These are phyloP conservation scores for Rubia peregrina DNA, from an alignment of 305 asterid genomes.

Conservation along the genomic window DNA sequence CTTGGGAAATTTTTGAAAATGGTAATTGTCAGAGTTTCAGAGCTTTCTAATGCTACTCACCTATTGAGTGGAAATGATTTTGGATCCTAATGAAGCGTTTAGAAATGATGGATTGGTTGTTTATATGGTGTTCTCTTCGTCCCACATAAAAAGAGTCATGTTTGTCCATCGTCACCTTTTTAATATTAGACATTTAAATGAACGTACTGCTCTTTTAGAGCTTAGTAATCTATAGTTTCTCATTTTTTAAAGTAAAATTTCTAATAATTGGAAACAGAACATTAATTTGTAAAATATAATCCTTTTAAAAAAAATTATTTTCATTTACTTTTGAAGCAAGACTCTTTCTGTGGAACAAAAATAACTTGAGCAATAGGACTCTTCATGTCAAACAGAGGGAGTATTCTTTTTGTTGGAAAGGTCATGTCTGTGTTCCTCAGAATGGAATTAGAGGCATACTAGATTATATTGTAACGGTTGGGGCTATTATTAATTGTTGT, in stretches of 20 bases:
- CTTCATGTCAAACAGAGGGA: background rate
- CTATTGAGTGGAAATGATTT: background rate
- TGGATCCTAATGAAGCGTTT: background rate
- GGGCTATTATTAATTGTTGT: background rate
- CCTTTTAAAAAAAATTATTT: background rate
- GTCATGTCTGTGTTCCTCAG: background rate
- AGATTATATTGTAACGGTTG: background rate
- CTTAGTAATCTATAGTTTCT: too few species aligned
- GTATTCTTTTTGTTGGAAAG: background rate
- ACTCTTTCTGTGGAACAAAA: background rate
- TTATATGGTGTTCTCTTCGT: background rate
- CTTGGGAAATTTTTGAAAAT: background rate
- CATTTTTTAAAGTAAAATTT: too few species aligned
- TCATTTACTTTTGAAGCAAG: background rate
- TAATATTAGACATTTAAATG: too few species aligned
- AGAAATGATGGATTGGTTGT: constrained; percentile 1
- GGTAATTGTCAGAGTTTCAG: background rate
- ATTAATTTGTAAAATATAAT: background rate
- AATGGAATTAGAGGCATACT: background rate
- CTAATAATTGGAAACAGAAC: background rate
- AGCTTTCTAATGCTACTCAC: background rate
- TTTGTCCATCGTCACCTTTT: background rate
- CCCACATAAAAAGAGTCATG: background rate
- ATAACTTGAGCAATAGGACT: background rate
- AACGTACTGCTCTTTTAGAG: background rate